phyloP scores from a whole-genome alignment of 2,329 filamentous ascomycete genomes.

The Cadophora malorum region DNA sequence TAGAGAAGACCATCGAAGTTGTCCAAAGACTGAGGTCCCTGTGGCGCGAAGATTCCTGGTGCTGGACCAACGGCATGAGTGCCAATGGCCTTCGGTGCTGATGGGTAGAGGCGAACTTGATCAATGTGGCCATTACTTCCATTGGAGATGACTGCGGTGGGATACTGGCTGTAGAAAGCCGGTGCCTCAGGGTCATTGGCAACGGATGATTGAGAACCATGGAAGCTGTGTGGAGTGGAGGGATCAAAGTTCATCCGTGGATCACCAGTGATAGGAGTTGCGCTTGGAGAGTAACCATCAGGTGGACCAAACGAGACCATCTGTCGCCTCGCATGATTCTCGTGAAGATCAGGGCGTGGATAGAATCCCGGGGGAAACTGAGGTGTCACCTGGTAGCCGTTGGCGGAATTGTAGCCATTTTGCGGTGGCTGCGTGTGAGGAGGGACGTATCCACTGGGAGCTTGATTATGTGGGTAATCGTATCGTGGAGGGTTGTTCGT shows the following conservation, averaged over 20 bases:
- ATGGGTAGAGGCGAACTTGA: slow-evolving; percentile 41
- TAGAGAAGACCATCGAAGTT: slow-evolving; percentile 48
- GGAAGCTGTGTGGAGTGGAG: slow-evolving; percentile 65
- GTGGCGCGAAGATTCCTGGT: slow-evolving; percentile 29
- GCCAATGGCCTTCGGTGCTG: slow-evolving; percentile 36
- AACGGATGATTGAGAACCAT: slow-evolving; percentile 64
- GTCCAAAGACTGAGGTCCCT: slow-evolving; percentile 41
- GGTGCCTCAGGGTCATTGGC: slow-evolving; percentile 51
- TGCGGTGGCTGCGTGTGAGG: slow-evolving; percentile 33
- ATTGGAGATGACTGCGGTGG: slow-evolving; percentile 50
- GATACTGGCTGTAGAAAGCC: slow-evolving; percentile 48
- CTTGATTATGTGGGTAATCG: slow-evolving; percentile 37
- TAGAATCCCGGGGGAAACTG: slow-evolving; percentile 39
- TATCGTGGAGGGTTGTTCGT: slow-evolving; percentile 36
- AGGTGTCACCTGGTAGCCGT: slow-evolving; percentile 33
- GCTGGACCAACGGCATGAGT: slow-evolving; percentile 13
- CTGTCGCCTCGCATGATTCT: slow-evolving; percentile 38
- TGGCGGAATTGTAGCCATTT: slow-evolving; percentile 37
- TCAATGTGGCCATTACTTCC: slow-evolving; percentile 47
- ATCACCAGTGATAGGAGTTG: slow-evolving; percentile 40
- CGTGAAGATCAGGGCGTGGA: slow-evolving; percentile 37
- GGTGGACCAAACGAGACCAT: slow-evolving; percentile 44
- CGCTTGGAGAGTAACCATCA: slow-evolving; percentile 46
- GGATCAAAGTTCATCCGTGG: slow-evolving; percentile 52
- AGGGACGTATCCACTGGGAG: slow-evolving; percentile 31